Evolutionary conservation across 345 rosid genomes (phyloP).

Genomic region (Trapa incisa): DNA sequence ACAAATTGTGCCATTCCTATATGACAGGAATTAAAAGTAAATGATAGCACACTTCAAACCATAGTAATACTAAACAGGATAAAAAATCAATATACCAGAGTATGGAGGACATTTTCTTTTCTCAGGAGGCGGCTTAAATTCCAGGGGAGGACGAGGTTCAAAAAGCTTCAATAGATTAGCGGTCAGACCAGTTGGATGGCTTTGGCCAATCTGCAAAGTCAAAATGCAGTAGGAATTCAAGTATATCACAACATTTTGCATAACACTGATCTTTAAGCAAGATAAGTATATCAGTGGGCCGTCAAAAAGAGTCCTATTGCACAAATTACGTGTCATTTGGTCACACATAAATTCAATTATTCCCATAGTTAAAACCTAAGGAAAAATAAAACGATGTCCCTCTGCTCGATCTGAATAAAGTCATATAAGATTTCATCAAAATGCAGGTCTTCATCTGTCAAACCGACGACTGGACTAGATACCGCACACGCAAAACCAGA

Average conservation of each 20-base stretch:
- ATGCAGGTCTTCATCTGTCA: no score
- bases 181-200: slow-evolving; percentile 93
- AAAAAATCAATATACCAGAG: slow-evolving; percentile 28
- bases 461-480: no score
- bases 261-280: no score
- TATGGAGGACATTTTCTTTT: slow-evolving; percentile 78
- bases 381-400: no score
- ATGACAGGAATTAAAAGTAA: background rate
- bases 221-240: slow-evolving; percentile 3
- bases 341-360: background rate
- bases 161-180: slow-evolving; percentile 76
- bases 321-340: background rate
- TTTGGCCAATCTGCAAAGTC: slow-evolving; percentile 78
- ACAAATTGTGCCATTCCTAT: slow-evolving; percentile 90
- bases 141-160: slow-evolving; percentile 86
- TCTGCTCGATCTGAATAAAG: no score
- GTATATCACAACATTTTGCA: background rate
- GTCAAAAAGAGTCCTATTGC: background rate
- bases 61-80: background rate
- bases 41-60: background rate
- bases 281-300: background rate
- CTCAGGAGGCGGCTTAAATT: slow-evolving; percentile 79
- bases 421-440: no score
- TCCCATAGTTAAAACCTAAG: no score
- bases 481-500: no score